Conservation (phyloP, 768 basidiomycete species). For the Kwoniella dejecticola region DNA sequence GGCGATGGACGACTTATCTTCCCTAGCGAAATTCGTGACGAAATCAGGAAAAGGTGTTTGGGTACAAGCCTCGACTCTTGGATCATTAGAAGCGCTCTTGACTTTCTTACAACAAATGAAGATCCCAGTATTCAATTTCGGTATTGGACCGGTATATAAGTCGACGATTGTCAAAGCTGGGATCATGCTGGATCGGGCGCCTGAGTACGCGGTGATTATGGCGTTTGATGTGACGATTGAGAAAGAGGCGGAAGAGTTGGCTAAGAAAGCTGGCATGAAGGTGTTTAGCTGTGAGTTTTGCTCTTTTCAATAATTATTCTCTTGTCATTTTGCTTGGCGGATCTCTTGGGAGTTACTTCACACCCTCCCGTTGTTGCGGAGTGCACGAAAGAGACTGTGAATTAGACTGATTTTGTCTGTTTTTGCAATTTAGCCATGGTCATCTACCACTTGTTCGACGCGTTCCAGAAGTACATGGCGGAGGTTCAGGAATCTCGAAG, state of each 20-base stretch:
- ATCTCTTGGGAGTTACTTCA: no score
- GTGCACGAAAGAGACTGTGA: no score
- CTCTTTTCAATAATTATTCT: not conserved
- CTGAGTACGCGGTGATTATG: slow-evolving; percentile 90
- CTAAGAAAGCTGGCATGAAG: slow-evolving; percentile 90
- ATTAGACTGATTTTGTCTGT: not conserved
- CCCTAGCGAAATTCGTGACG: slow-evolving; percentile 84
- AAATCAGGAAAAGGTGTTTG: slow-evolving; percentile 95
- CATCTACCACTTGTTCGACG: slow-evolving; percentile 96
- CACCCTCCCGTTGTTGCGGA: no score
- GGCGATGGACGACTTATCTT: slow-evolving; percentile 92
- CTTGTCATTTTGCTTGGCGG: no score
- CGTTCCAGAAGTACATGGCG: slow-evolving; percentile 90
- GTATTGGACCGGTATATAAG: slow-evolving; percentile 96
- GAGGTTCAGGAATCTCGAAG: slow-evolving; percentile 92
- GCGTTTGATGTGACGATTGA: slow-evolving; percentile 96
- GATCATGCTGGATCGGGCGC: slow-evolving; percentile 93
- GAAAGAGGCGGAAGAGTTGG: slow-evolving; percentile 85
- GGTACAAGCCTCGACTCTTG: slow-evolving; percentile 95
- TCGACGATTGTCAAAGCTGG: slow-evolving; percentile 89
- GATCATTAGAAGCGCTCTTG: slow-evolving; percentile 91
- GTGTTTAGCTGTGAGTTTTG: slow-evolving; percentile 79
- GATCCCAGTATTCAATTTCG: slow-evolving; percentile 95
- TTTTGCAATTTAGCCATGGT: slow-evolving; percentile 72
- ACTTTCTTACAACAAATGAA: slow-evolving; percentile 94